Conservation (phyloP, 331 rosid genomes). For the Telfairia occidentalis region DNA sequence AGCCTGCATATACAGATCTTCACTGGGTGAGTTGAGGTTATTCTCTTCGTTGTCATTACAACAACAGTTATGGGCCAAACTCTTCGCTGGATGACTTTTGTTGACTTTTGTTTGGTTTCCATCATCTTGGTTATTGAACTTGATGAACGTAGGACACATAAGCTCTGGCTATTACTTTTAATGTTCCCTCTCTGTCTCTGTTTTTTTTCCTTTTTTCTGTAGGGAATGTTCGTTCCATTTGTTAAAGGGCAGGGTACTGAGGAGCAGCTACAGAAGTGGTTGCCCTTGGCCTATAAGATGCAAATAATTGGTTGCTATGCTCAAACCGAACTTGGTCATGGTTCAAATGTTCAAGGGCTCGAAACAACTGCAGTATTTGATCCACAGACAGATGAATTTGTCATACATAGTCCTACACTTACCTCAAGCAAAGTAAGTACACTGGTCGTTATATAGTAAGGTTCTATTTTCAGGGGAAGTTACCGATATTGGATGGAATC, state of each 20-base stretch:
- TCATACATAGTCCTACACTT: constrained; percentile 84
- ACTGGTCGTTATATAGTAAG: neutral
- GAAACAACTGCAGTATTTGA: constrained; percentile 96
- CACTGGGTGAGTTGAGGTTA: constrained; percentile 64
- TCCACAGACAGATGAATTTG: constrained; percentile 66
- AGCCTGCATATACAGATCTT: constrained; percentile 88
- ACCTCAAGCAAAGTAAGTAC: constrained; percentile 88
- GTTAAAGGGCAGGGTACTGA: constrained; percentile 84
- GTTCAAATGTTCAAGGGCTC: constrained; percentile 96
- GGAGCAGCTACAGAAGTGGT: constrained; percentile 85
- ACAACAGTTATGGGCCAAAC: neutral
- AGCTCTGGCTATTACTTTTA: neutral
- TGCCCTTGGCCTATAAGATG: constrained; percentile 85
- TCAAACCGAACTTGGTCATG: constrained; percentile 98
- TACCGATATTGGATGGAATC: neutral
- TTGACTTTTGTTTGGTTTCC: too few relatives aligned
- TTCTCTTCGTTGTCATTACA: constrained; percentile 9
- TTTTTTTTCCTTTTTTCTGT: constrained; percentile 10
- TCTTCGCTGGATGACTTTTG: neutral
- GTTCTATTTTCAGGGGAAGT: neutral
- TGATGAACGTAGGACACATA: too few relatives aligned
- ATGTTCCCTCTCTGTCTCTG: neutral
- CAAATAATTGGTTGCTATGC: constrained; percentile 98
- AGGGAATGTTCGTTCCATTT: constrained; percentile 95
- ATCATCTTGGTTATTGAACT: neutral